Evolutionary conservation across 768 basidiomycete genomes (phyloP).

Genomic region (Cubamyces sp.): DNA sequence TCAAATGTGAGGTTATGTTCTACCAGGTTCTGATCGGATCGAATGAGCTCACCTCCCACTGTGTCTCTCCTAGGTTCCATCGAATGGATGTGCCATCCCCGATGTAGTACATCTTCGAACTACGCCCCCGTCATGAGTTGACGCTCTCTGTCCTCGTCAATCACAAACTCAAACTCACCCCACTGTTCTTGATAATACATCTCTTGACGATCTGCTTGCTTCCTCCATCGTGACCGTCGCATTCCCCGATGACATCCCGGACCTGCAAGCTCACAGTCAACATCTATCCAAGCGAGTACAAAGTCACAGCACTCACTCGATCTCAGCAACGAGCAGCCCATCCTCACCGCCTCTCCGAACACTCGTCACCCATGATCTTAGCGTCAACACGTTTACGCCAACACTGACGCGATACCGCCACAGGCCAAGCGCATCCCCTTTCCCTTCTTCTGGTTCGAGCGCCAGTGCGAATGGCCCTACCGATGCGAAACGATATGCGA

Average conservation of each 20-base stretch:
- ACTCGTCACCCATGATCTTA: conserved; percentile 26
- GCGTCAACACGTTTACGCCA: conserved; percentile 32
- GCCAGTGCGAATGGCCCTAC: conserved; percentile 31
- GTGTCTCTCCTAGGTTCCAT: conserved; percentile 27
- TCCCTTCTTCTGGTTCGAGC: conserved; percentile 11
- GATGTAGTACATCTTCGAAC: conserved; percentile 29
- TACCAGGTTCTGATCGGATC: not conserved
- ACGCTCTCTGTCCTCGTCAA: not conserved
- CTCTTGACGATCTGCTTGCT: conserved; percentile 16
- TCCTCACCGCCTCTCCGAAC: conserved; percentile 28
- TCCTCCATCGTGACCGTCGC: conserved; percentile 28
- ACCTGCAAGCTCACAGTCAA: conserved; percentile 7
- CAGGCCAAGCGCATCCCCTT: not conserved
- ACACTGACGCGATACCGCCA: conserved; percentile 29
- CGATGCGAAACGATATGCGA: conserved; percentile 28
- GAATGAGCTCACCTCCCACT: conserved; percentile 28
- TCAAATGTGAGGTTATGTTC: not conserved
- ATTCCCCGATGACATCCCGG: conserved; percentile 17
- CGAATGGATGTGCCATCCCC: conserved; percentile 27
- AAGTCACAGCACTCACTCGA: conserved; percentile 28
- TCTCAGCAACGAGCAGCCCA: conserved; percentile 27
- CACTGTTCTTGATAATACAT: conserved; percentile 24
- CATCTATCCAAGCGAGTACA: not conserved
- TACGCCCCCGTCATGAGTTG: not conserved
- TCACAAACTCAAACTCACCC: conserved; percentile 4